Percentiles rank a stretch among this genome's conserved stretches.
Evolutionary conservation across 2,329 filamentous ascomycete species (phyloP).

Genomic region (Teratosphaeria nubilosa): DNA sequence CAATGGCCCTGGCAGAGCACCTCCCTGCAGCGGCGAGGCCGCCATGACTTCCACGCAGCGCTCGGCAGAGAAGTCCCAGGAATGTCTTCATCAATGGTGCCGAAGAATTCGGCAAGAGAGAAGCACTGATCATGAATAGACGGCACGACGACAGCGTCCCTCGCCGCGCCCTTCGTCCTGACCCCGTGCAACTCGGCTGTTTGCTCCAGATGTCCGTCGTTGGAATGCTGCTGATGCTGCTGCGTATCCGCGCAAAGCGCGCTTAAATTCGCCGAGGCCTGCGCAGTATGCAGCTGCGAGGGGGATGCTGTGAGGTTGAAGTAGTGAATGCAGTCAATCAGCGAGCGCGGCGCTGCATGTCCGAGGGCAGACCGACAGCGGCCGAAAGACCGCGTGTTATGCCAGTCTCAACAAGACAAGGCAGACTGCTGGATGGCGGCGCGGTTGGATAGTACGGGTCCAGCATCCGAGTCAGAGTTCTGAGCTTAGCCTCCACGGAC

Average conservation of each 20-base stretch:
- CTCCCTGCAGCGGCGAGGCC: slow-evolving; percentile 9
- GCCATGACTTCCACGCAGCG: slow-evolving; percentile 13
- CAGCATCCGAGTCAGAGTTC: not conserved
- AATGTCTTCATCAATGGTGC: slow-evolving; percentile 2
- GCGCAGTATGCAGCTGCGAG: not conserved
- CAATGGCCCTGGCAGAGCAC: slow-evolving; percentile 7
- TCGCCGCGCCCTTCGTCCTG: not conserved
- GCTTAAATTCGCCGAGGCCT: slow-evolving; percentile 3
- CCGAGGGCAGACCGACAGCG: not conserved
- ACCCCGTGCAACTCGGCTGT: not conserved
- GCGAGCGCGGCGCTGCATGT: not conserved
- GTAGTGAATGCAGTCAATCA: not conserved
- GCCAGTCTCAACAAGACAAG: not conserved
- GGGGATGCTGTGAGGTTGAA: not conserved
- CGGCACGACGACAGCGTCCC: not conserved
- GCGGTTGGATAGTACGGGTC: slow-evolving; percentile 4
- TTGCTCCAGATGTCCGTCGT: not conserved
- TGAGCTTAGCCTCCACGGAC: not conserved
- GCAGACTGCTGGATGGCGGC: slow-evolving; percentile 8
- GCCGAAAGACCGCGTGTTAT: not conserved
- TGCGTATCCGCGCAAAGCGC: slow-evolving; percentile 1
- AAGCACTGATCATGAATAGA: not conserved
- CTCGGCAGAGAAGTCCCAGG: slow-evolving; percentile 5
- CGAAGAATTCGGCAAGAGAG: slow-evolving; percentile 1
- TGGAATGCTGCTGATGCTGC: not conserved